phyloP scores from a whole-genome alignment of 2,329 filamentous ascomycete genomes.

The Neurospora crassa region DNA sequence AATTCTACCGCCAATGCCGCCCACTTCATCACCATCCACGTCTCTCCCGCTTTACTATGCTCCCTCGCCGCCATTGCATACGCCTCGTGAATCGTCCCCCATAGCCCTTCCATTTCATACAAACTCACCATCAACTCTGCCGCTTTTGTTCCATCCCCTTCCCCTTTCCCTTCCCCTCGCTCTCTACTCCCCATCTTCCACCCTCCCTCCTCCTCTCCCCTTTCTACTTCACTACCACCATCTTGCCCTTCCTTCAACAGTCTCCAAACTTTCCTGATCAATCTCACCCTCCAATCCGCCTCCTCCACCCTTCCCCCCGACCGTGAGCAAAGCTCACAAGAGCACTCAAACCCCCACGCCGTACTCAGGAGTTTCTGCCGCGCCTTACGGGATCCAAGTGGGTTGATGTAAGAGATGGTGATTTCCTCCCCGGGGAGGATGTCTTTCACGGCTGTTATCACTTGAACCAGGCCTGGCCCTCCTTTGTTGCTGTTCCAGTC shows the following conservation, averaged over 20 bases:
- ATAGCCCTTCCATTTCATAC: slow-evolving; percentile 30
- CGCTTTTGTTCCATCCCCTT: slow-evolving; percentile 24
- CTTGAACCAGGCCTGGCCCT: slow-evolving; percentile 24
- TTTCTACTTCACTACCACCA: slow-evolving; percentile 13
- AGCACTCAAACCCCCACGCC: slow-evolving; percentile 32
- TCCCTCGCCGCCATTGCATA: slow-evolving; percentile 29
- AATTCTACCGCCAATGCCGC: slow-evolving; percentile 29
- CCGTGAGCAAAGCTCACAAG: slow-evolving; percentile 29
- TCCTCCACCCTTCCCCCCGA: slow-evolving; percentile 18
- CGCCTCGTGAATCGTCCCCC: slow-evolving; percentile 25
- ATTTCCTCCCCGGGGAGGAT: slow-evolving; percentile 34
- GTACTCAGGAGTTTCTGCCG: slow-evolving; percentile 23
- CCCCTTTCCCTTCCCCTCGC: slow-evolving; percentile 21
- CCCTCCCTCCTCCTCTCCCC: not conserved
- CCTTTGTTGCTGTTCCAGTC: slow-evolving; percentile 20
- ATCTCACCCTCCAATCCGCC: slow-evolving; percentile 28
- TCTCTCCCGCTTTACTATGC: slow-evolving; percentile 29
- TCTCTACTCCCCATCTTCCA: not conserved
- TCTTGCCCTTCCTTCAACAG: slow-evolving; percentile 20
- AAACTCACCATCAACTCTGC: slow-evolving; percentile 30
- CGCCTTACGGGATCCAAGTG: slow-evolving; percentile 20
- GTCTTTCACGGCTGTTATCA: slow-evolving; percentile 28
- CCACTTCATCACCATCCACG: slow-evolving; percentile 29
- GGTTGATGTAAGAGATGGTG: slow-evolving; percentile 33
- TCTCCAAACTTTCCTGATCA: slow-evolving; percentile 26